A percentile compares a stretch with the other conserved stretches of the same genome.
These are phyloP conservation scores for Inga laurina DNA, from an alignment of 306 rosid genomes.

Conservation along the genomic window DNA sequence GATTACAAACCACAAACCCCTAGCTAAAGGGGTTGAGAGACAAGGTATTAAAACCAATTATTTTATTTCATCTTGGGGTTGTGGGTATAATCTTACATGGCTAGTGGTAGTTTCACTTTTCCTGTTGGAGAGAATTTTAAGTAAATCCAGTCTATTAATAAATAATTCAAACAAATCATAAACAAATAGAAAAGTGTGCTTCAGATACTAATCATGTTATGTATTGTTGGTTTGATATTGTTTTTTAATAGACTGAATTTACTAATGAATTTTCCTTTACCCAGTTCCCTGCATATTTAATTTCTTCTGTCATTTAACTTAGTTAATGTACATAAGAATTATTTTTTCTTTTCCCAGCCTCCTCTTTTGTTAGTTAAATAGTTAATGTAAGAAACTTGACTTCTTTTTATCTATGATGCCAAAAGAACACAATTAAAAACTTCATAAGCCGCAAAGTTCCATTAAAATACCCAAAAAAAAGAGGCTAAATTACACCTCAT, in stretches of 20 bases:
- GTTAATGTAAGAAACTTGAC: not conserved
- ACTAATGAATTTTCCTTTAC: not conserved
- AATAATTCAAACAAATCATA: not conserved
- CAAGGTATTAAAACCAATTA: not conserved
- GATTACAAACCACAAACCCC: not conserved
- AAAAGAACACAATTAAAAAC: slow-evolving; percentile 1
- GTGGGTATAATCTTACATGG: not conserved
- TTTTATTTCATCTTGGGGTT: not conserved
- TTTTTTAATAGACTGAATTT: not conserved
- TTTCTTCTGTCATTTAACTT: not conserved
- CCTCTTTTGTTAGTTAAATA: not conserved
- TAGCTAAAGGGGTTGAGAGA: not conserved
- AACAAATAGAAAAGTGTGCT: not conserved
- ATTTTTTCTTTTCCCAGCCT: not conserved
- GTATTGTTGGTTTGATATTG: not conserved
- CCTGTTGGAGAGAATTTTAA: not conserved
- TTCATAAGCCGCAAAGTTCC: slow-evolving; percentile 20
- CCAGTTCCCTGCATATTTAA: not conserved
- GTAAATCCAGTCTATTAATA: not conserved
- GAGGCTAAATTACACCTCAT: slow-evolving; percentile 27
- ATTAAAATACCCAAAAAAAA: not conserved
- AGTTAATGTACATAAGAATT: not conserved
- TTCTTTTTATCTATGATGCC: not conserved
- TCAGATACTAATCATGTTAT: not conserved
- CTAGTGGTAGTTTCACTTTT: not conserved